phyloP scores from a whole-genome alignment of 2,329 filamentous ascomycete species.

The Nigrospora oryzae region DNA sequence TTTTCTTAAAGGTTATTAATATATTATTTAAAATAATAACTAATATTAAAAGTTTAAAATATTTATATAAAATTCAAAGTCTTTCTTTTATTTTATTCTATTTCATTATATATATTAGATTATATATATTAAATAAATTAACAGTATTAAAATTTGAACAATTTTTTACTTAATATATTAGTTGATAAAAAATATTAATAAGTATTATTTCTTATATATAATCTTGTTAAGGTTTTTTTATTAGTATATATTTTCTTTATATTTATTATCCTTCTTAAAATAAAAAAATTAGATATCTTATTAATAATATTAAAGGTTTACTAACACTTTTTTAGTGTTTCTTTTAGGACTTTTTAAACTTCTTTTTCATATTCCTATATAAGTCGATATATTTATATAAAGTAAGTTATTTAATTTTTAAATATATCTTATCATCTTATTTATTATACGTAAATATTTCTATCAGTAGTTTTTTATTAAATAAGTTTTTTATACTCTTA shows the following conservation, averaged over 20 bases:
- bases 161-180: conserved; percentile 7
- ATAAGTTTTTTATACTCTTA: no score
- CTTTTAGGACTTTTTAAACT: no score
- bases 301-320: neutral
- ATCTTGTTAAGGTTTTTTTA: conserved; percentile 14
- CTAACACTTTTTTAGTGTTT: neutral
- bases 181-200: conserved; percentile 12
- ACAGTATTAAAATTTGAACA: conserved; percentile 6
- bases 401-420: neutral
- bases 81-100: conserved; percentile 20
- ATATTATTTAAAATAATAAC: conserved; percentile 16
- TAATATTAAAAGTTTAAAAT: conserved; percentile 21
- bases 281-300: conserved; percentile 7
- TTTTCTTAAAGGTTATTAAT: conserved; percentile 4
- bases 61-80: conserved; percentile 14
- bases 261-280: conserved; percentile 8
- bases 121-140: conserved; percentile 8
- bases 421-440: conserved; percentile 1
- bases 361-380: neutral
- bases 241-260: no score
- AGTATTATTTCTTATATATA: conserved; percentile 14
- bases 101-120: conserved; percentile 11
- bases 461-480: neutral
- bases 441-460: neutral
- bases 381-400: conserved; percentile 2